Percentiles rank a stretch among this genome's conserved stretches.
These are phyloP conservation scores for Phytophthora citrophthora DNA, from an alignment of 352 stramenopile genomes.

Conservation along the genomic window DNA sequence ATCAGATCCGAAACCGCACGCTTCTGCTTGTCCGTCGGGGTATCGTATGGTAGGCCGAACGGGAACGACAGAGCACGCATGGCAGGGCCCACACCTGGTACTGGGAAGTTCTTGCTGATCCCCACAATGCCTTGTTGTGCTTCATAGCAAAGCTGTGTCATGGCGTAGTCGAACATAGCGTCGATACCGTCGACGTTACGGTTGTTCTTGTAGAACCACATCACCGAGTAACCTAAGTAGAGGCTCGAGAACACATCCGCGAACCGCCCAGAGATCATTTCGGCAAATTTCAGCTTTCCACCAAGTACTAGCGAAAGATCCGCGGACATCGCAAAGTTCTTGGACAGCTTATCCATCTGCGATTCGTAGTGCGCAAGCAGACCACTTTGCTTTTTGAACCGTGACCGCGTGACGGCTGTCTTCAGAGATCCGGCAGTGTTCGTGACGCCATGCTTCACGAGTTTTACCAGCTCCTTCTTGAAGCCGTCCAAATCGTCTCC, in stretches of 20 bases:
- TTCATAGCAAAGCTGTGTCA: conserved; percentile 96
- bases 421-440: conserved; percentile 93
- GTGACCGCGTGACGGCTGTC: conserved; percentile 89
- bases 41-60: conserved; percentile 92
- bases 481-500: conserved; percentile 94
- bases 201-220: conserved; percentile 97
- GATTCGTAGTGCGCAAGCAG: conserved; percentile 96
- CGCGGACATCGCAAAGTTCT: conserved; percentile 97
- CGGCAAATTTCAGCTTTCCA: conserved; percentile 98
- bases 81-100: conserved; percentile 88
- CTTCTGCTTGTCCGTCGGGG: conserved; percentile 89
- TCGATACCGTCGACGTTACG: conserved; percentile 95
- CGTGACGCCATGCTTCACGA: conserved; percentile 93
- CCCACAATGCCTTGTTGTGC: conserved; percentile 95
- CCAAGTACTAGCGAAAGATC: conserved; percentile 97
- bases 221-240: conserved; percentile 97
- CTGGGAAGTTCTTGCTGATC: conserved; percentile 97
- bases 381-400: conserved; percentile 89
- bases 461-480: conserved; percentile 94
- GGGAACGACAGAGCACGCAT: conserved; percentile 97
- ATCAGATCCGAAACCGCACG: conserved; percentile 77
- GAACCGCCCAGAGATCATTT: conserved; percentile 97
- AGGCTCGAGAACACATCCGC: conserved; percentile 97
- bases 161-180: conserved; percentile 96
- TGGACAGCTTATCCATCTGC: conserved; percentile 95